phyloP scores from a whole-genome alignment of 495 filamentous ascomycete genomes.

The Trichoderma gamsii region DNA sequence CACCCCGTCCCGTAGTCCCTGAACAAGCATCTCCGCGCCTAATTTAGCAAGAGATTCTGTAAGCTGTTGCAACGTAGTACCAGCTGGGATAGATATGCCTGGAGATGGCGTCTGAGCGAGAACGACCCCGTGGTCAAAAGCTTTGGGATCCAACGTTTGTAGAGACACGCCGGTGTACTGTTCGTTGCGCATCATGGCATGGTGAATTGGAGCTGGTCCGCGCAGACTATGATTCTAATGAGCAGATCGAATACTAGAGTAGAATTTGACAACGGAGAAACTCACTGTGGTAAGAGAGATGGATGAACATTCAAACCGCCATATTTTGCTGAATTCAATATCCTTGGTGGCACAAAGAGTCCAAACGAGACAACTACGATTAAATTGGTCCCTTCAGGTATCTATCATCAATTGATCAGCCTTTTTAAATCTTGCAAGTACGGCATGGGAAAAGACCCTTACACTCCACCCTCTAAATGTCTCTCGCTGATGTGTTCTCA shows the following conservation, averaged over 20 bases:
- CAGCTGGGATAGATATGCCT: slow-evolving; percentile 24
- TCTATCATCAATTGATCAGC: slow-evolving; percentile 33
- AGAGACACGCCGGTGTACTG: slow-evolving; percentile 64
- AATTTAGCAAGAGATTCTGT: slow-evolving; percentile 38
- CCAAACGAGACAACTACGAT: slow-evolving; percentile 96
- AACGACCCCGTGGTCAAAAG: slow-evolving; percentile 73
- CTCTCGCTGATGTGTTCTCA: slow-evolving; percentile 67
- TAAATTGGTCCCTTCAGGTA: slow-evolving; percentile 64
- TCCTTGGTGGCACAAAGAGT: slow-evolving; percentile 71
- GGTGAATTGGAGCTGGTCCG: slow-evolving; percentile 68
- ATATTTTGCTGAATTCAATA: slow-evolving; percentile 63
- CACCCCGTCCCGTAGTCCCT: slow-evolving; percentile 49
- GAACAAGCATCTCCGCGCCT: slow-evolving; percentile 57
- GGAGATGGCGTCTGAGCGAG: slow-evolving; percentile 52
- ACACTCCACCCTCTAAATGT: slow-evolving; percentile 80
- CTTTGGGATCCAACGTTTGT: slow-evolving; percentile 69
- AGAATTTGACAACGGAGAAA: not conserved
- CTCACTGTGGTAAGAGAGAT: slow-evolving; percentile 81
- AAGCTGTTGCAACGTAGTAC: slow-evolving; percentile 21
- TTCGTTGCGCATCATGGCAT: slow-evolving; percentile 58
- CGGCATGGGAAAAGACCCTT: slow-evolving; percentile 19
- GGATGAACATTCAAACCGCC: slow-evolving; percentile 93
- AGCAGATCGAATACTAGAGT: not conserved
- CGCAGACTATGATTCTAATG: slow-evolving; percentile 50
- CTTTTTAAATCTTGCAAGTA: not conserved